These are phyloP conservation scores for Aspergillus affinis DNA, from an alignment of 495 filamentous ascomycete species.

Conservation along the genomic window DNA sequence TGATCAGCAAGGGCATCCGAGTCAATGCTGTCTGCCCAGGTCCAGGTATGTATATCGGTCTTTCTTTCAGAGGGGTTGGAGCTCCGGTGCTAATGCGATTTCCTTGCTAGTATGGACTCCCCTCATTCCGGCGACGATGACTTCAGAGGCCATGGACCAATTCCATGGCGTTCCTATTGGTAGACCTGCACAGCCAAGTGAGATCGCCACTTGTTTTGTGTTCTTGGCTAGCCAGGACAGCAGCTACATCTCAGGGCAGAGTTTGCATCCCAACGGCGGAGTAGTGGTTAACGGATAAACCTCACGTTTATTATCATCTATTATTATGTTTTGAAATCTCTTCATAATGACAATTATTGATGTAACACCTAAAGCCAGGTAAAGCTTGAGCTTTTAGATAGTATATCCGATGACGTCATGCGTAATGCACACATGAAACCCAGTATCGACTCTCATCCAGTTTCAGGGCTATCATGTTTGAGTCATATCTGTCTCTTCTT, in stretches of 20 bases:
- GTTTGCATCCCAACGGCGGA: conserved; percentile 69
- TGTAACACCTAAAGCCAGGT: no score
- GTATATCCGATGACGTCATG: no score
- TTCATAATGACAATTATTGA: no score
- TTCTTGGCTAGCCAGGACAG: conserved; percentile 78
- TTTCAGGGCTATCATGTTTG: no score
- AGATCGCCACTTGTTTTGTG: conserved; percentile 83
- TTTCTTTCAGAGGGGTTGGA: neutral
- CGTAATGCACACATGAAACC: no score
- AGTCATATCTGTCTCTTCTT: no score
- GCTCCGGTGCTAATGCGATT: neutral
- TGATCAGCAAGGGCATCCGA: conserved; percentile 68
- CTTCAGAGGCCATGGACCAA: conserved; percentile 62
- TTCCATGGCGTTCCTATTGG: conserved; percentile 76
- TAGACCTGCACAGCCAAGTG: conserved; percentile 71
- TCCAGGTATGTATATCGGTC: conserved; percentile 43
- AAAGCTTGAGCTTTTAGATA: no score
- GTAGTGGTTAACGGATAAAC: conserved; percentile 59
- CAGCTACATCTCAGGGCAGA: conserved; percentile 60
- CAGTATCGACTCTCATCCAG: no score
- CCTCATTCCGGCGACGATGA: conserved; percentile 78
- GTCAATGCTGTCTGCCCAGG: conserved; percentile 82
- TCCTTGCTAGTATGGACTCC: conserved; percentile 69
- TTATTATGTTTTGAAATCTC: no score
- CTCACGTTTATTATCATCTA: neutral